Conservation (phyloP, 176 grass and related monocot genomes). For the Carex littledalei region DNA sequence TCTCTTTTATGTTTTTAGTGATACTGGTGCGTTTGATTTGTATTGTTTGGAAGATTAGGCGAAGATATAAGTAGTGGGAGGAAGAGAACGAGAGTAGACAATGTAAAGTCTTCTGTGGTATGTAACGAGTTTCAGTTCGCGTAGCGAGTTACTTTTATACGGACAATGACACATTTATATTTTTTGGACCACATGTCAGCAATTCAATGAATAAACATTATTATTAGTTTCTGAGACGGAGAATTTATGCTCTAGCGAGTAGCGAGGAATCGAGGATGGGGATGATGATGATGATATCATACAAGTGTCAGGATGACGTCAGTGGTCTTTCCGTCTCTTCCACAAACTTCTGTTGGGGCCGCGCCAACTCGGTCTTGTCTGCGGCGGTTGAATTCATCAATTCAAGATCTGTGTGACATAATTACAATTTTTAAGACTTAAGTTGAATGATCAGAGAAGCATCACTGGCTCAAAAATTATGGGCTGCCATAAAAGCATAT, state of each 20-base stretch:
- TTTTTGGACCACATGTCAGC: background rate
- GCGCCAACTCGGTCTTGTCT: too few species aligned
- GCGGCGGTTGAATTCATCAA: too few species aligned
- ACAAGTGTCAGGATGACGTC: background rate
- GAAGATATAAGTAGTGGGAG: background rate
- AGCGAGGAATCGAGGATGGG: background rate
- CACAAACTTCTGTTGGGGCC: background rate
- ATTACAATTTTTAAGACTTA: too few species aligned
- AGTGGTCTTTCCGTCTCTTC: background rate
- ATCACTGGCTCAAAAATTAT: too few species aligned
- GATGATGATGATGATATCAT: background rate
- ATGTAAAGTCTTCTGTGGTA: background rate
- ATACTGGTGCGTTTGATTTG: background rate
- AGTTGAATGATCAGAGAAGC: too few species aligned
- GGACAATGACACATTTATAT: too few species aligned
- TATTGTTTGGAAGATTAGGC: background rate
- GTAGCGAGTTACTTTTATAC: background rate
- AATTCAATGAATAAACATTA: background rate
- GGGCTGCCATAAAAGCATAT: too few species aligned
- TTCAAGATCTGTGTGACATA: too few species aligned
- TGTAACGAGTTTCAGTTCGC: background rate
- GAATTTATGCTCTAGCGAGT: background rate
- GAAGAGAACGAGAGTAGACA: background rate
- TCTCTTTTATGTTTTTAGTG: background rate
- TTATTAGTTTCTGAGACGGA: background rate